Evolutionary conservation across 2,329 filamentous ascomycete species (phyloP), one percentile per base, ranked within the genome.

Genomic region (Hymenoscyphus albidus): DNA sequence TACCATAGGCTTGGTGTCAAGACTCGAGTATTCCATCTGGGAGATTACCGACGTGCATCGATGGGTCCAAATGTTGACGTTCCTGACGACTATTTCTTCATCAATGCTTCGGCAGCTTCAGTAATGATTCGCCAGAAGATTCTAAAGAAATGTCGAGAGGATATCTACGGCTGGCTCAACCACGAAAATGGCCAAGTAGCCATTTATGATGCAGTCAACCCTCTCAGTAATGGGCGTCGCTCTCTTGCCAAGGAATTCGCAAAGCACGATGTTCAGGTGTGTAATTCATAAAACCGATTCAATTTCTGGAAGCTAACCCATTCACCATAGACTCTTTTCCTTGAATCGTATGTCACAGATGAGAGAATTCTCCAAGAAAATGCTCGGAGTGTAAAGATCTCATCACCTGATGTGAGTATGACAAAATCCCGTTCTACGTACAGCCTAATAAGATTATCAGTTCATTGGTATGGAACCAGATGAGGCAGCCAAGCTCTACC

Each of bases 181-280:
- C 91, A 97, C 71, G 95, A 98, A 74, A 98, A 98, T 72, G 95
- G 95, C 13, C 95, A 99, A 75, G 94, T 99, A 63, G 95, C 95
- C 63, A 98, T 99, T 66, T 99, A 98, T 76, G 95, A 99, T 78
- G 95, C 96, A 35, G 96, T 99, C 18, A 99, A 99, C 73, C 93
- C 94, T 4, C 88, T 95, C 22, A 88, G 92, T 22, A 87, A 85
- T 64, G 93, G 93, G 16, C 87, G 95, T 58, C 86, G 89, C 63
- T 90, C 92, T 12, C 81, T 99, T 18, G 93, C 93, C 5, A 97
- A 96, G 78, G 95, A 99, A 74, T 97, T 99, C 76, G 89, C 91
- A n/a, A 98, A 97, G 79, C 92, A 97, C 75, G 92, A 97, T 74
- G 93, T 99, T 64, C 90, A 94, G 82, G 90, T 91, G 78, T 70